A percentile compares a stretch with the other conserved stretches of the same genome.
Conservation (phyloP, 2,329 filamentous ascomycete species). For the Sarocladium oryzae region DNA sequence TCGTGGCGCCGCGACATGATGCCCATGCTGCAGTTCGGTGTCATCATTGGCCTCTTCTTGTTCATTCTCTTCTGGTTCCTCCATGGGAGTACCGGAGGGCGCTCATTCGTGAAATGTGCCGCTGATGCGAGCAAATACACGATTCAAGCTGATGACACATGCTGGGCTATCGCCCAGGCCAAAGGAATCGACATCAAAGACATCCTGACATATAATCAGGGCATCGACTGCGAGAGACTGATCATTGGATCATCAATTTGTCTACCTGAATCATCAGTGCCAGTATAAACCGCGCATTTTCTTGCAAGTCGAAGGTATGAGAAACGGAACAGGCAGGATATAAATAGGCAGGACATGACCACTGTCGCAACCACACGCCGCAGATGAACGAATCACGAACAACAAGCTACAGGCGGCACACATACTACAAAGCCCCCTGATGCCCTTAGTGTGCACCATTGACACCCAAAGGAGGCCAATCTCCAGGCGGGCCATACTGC, state of each 20-base stretch:
- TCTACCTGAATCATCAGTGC: conserved; percentile 27
- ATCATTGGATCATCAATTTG: conserved; percentile 37
- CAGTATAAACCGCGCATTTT: background rate
- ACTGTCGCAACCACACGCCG: too few relatives aligned
- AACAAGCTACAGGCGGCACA: too few relatives aligned
- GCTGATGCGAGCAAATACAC: conserved; percentile 28
- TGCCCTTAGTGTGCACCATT: background rate
- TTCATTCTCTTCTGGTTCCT: conserved; percentile 45
- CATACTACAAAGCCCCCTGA: too few relatives aligned
- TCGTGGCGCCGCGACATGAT: conserved; percentile 47
- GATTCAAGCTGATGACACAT: conserved; percentile 42
- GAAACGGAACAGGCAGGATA: too few relatives aligned
- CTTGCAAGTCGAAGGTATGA: too few relatives aligned
- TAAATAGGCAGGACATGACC: too few relatives aligned
- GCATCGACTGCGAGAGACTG: conserved; percentile 41
- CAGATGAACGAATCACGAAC: too few relatives aligned
- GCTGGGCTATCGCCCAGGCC: conserved; percentile 43
- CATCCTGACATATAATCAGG: conserved; percentile 37
- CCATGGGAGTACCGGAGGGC: conserved; percentile 11
- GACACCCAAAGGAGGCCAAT: background rate
- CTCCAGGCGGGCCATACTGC: conserved; percentile 1
- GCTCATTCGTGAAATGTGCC: conserved; percentile 17
- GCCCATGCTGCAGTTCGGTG: conserved; percentile 52
- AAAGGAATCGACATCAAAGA: conserved; percentile 37
- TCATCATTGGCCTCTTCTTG: conserved; percentile 45